Conservation (phyloP, 2,329 filamentous ascomycete species). For the Clarireedia homoeocarpa region DNA sequence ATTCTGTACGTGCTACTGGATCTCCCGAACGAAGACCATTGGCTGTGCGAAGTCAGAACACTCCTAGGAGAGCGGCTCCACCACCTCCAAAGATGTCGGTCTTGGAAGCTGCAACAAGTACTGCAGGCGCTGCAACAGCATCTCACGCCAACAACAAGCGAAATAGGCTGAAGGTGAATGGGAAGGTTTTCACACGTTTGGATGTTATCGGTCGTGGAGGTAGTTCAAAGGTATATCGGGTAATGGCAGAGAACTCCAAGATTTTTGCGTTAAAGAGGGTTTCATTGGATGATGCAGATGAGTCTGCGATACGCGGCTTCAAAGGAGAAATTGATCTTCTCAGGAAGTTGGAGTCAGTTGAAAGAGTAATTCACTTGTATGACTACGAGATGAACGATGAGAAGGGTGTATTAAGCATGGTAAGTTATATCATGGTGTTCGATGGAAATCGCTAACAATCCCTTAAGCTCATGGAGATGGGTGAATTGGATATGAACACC, state of each 20-base stretch:
- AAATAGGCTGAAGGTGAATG: constrained; percentile 81
- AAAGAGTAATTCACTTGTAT: constrained; percentile 82
- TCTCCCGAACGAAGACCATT: constrained; percentile 52
- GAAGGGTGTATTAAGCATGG: constrained; percentile 79
- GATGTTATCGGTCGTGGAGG: constrained; percentile 89
- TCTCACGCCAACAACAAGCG: constrained; percentile 62
- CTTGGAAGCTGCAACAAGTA: constrained; percentile 80
- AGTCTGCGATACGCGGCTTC: constrained; percentile 73
- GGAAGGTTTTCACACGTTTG: constrained; percentile 81
- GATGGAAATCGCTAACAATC: background rate
- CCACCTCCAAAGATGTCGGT: constrained; percentile 96
- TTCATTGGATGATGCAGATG: constrained; percentile 82
- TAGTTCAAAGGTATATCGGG: constrained; percentile 88
- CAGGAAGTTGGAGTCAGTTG: constrained; percentile 71
- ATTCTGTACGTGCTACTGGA: constrained; percentile 29
- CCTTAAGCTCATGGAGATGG: constrained; percentile 87
- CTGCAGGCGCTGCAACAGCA: constrained; percentile 70
- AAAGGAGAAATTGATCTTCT: constrained; percentile 94
- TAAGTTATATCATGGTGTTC: constrained; percentile 34
- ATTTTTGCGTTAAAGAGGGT: constrained; percentile 93
- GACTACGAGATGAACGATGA: constrained; percentile 93
- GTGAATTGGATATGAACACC: constrained; percentile 85
- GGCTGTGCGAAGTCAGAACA: constrained; percentile 51
- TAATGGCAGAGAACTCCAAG: constrained; percentile 94
- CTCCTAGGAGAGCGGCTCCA: constrained; percentile 66